A percentile compares a stretch with the other conserved stretches of the same genome.
Conservation (phyloP, 345 rosid species). For the Sisymbrium irio region DNA sequence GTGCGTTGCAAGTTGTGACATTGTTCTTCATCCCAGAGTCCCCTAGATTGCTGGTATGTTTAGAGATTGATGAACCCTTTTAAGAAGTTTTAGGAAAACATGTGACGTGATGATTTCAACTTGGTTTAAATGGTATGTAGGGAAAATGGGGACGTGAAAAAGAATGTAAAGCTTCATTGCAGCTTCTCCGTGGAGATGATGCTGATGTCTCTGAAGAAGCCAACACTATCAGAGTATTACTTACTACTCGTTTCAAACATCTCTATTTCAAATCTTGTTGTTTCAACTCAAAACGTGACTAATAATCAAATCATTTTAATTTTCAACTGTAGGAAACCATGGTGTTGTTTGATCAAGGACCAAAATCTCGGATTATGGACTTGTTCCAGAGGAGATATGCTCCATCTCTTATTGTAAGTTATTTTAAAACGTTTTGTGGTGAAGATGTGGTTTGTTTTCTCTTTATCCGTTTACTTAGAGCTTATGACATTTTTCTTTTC, state of each 20-base stretch:
- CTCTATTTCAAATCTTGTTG: not conserved
- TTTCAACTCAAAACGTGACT: not conserved
- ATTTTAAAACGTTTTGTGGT: not conserved
- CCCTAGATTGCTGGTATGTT: conserved; percentile 49
- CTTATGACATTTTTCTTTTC: conserved; percentile 7
- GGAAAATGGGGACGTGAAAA: conserved; percentile 46
- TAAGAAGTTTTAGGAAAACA: not conserved
- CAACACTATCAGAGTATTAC: conserved; percentile 46
- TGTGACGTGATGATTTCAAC: not conserved
- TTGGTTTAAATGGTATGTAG: conserved; percentile 25
- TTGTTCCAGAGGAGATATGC: conserved; percentile 51
- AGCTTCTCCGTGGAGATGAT: conserved; percentile 48
- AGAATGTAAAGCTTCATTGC: conserved; percentile 53
- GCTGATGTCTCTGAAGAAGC: conserved; percentile 56
- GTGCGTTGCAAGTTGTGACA: conserved; percentile 39
- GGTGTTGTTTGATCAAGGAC: conserved; percentile 27
- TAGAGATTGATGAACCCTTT: not conserved
- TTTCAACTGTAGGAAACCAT: conserved; percentile 38
- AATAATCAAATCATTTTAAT: not conserved
- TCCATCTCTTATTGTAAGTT: conserved; percentile 42
- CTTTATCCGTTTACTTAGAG: conserved; percentile 26
- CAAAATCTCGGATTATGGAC: conserved; percentile 33
- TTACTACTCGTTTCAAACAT: not conserved
- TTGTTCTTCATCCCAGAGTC: conserved; percentile 59
- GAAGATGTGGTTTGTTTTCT: not conserved